phyloP scores from a whole-genome alignment of 1,284 basidiomycete genomes.

The Ustilago hordei region DNA sequence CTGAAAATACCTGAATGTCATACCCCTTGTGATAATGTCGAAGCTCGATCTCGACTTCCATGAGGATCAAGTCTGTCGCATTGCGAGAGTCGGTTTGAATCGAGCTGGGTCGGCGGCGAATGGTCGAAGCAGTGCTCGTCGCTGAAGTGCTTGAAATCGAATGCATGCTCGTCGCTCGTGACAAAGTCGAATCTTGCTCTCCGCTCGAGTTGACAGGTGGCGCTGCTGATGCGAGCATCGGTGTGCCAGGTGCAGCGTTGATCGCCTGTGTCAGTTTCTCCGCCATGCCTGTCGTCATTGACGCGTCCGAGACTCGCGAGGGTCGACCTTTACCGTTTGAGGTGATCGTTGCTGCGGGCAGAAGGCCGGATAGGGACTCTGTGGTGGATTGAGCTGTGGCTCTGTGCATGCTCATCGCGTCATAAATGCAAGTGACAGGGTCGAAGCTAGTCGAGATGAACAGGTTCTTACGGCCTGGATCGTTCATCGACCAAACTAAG shows the following conservation, averaged over 20 bases:
- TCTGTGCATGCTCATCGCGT: conserved; percentile 37
- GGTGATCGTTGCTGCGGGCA: conserved; percentile 35
- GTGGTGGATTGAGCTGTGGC: conserved; percentile 3
- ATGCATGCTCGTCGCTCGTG: conserved; percentile 51
- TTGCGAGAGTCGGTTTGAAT: conserved; percentile 48
- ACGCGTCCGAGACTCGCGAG: conserved; percentile 47
- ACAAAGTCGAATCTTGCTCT: conserved; percentile 30
- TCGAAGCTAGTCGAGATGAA: conserved; percentile 54
- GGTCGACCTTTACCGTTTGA: conserved; percentile 19
- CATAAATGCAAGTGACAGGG: conserved; percentile 29
- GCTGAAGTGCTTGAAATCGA: conserved; percentile 42
- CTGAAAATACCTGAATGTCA: conserved; percentile 58
- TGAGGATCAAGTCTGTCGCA: conserved; percentile 49
- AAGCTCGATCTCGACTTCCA: conserved; percentile 66
- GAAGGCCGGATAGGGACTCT: conserved; percentile 13
- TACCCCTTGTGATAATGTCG: conserved; percentile 66
- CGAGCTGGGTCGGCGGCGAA: conserved; percentile 45
- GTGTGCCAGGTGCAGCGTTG: conserved; percentile 40
- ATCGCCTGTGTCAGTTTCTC: conserved; percentile 34
- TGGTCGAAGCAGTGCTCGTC: conserved; percentile 31
- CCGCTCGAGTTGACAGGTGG: conserved; percentile 34
- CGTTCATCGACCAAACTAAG: conserved; percentile 43
- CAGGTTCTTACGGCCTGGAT: conserved; percentile 38
- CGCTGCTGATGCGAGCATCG: conserved; percentile 25
- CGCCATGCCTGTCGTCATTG: conserved; percentile 47